Evolutionary conservation across 805 yeast species (phyloP), one percentile per base, ranked within the genome.

Genomic region (Candida pseudofarinosa): DNA sequence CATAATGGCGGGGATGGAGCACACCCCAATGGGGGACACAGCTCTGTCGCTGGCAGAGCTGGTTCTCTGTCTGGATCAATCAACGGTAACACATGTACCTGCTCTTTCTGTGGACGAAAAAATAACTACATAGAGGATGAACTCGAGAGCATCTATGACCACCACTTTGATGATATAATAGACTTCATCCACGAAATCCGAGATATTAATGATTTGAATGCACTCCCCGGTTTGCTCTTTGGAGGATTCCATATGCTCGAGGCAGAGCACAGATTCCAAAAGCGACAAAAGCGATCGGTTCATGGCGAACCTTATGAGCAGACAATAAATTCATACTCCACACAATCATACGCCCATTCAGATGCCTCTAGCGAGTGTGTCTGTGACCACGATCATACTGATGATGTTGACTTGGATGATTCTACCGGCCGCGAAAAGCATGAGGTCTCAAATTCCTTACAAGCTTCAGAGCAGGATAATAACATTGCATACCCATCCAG

Each of bases 31-130:
- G 46, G 40, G 32, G 6, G 10, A 23, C 28, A 37, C 33, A 50
- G 34, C 26, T 4, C 40, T 5, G 32, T 30, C 20, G 35, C 30
- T 19, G 33, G 36, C 13, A 33, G 13, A 19, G 17, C 39, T 26
- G 37, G 37, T 10, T 19, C 10, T 31, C 42, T 16, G 16, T 41
- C 38, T 23, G 35, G 45, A 18, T 41, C 20, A 15, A 40, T 37
- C 19, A 37, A 46, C 23, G 33, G 39, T 8, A 23, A 23, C 28
- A 49, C 50, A 33, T 89, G 96, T 59, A 74, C 79, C 44, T 90
- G 97, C 58, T 67, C 81, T 3, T 80, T 80, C 15, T 90, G 97
- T 65, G 91, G 90, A 2, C 76, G 86, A 37, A 82, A 85, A 51
- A 80, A 83, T 53, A 62, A 69, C 39, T 79, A 87, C 13, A 76